These are phyloP conservation scores for Anethum foeniculum DNA, from an alignment of 140 eudicot species.

Conservation along the genomic window DNA sequence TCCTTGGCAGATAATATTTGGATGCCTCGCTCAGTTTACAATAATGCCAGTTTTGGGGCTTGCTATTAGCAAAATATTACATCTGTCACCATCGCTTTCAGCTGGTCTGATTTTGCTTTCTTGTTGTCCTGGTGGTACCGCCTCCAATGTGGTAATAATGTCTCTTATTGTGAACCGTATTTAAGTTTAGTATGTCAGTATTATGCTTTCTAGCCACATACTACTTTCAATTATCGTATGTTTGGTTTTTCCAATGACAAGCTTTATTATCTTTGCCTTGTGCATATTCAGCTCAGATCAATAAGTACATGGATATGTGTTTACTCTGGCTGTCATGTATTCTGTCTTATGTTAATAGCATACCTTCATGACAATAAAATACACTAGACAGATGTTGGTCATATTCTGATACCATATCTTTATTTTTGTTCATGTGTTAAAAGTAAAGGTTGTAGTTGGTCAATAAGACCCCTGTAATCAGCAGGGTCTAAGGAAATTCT, in stretches of 20 bases:
- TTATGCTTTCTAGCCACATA: neutral
- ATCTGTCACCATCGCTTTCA: constrained; percentile 60
- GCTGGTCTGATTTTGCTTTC: constrained; percentile 77
- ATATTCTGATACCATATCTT: neutral
- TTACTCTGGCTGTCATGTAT: neutral
- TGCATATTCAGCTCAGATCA: neutral
- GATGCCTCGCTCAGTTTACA: constrained; percentile 72
- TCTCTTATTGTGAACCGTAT: constrained; percentile 4
- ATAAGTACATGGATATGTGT: neutral
- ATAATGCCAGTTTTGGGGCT: constrained; percentile 76
- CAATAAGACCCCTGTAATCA: neutral
- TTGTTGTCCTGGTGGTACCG: constrained; percentile 98
- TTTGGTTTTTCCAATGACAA: neutral
- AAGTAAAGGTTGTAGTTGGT: neutral
- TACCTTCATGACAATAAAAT: neutral
- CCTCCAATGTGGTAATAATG: constrained; percentile 79
- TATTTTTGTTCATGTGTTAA: neutral
- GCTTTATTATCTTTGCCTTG: neutral
- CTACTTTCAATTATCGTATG: neutral
- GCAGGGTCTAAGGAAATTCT: neutral
- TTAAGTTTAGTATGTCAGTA: neutral
- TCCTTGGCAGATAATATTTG: constrained; percentile 50
- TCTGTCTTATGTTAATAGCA: neutral
- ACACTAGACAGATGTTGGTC: neutral
- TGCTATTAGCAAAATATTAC: constrained; percentile 54